Base-by-base conservation (phyloP, 345 rosid genomes). In the Populus davidiana region DNA sequence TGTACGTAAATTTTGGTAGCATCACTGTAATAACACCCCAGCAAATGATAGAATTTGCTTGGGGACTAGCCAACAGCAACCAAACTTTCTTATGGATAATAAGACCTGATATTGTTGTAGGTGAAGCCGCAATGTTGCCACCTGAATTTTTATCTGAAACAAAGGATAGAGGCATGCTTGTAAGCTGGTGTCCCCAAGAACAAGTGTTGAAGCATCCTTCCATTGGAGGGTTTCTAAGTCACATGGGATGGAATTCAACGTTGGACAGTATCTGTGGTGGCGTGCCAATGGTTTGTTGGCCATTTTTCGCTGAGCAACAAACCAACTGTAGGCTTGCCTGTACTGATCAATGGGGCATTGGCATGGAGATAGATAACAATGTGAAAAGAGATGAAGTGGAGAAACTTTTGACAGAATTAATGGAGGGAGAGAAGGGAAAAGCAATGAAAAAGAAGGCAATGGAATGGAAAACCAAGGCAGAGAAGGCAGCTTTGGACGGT, bases 191-290 rank as follows among this genome's bases (percentile, higher is more conserved):
- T 41, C 64, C 47, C 0, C 80, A 82, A 67, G 82, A 82, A 25
- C 33, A 70, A 67, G 75, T 78, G 21, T 67, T 82, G 20, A 82
- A 71, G 38, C 85, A 82, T 59, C 79, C 74, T 52, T 56, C 79
- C 1, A 13, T 82, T 1, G 79, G 77, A 12, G 77, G 81, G 3
- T 82, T 82, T 62, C 66, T 79, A 59, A 82, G 79, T 2, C 85
- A 82, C 38, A 75, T 74, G n/a, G 85, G 80, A 13, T 82, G 80
- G 85, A 82, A 82, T 71, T 82, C 80, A 12, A 81, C 83, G 1
- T 20, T 81, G 10, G 83, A 76, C 12, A 72, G 74, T 47, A 66
- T 81, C 3, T 38, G 80, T 16, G n/a, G 70, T 5, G 73, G 80
- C 2, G 83, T 81, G 2, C 80, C 80, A 1, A 67, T 81, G 77